A percentile compares a stretch with the other conserved stretches of the same genome.
Conservation (phyloP, 2,329 filamentous ascomycete genomes). For the Verticillium dahliae region DNA sequence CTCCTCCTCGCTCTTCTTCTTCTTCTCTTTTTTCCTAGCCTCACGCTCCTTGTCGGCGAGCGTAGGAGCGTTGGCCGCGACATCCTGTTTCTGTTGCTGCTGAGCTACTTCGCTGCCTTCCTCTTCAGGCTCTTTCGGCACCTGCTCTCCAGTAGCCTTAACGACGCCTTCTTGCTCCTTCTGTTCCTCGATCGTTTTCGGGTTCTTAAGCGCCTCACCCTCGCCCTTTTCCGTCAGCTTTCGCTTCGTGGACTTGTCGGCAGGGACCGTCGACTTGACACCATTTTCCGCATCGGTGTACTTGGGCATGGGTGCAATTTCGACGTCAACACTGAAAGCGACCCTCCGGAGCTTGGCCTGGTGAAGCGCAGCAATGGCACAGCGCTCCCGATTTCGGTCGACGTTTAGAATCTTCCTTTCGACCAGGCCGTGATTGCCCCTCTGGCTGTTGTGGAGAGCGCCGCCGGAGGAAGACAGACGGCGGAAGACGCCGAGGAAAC, state of each 20-base stretch:
- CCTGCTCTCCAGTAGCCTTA: constrained; percentile 32
- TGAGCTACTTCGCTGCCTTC: constrained; percentile 18
- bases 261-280: constrained; percentile 22
- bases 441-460: constrained; percentile 38
- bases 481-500: constrained; percentile 76
- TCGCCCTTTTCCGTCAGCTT: constrained; percentile 65
- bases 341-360: constrained; percentile 78
- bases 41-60: constrained; percentile 30
- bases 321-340: constrained; percentile 93
- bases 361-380: constrained; percentile 71
- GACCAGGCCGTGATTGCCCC: constrained; percentile 62
- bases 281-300: constrained; percentile 56
- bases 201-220: constrained; percentile 65
- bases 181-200: constrained; percentile 53
- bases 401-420: constrained; percentile 80
- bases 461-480: constrained; percentile 66
- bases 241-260: constrained; percentile 50
- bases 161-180: constrained; percentile 34
- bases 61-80: constrained; percentile 3
- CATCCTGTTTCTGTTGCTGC: constrained; percentile 8
- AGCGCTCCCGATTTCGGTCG: constrained; percentile 72
- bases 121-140: constrained; percentile 32
- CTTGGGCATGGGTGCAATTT: constrained; percentile 82
- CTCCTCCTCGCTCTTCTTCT: constrained; percentile 90
- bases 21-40: constrained; percentile 85